Evolutionary conservation across 768 basidiomycete genomes (phyloP).

Genomic region (Lactifluus pinguis): DNA sequence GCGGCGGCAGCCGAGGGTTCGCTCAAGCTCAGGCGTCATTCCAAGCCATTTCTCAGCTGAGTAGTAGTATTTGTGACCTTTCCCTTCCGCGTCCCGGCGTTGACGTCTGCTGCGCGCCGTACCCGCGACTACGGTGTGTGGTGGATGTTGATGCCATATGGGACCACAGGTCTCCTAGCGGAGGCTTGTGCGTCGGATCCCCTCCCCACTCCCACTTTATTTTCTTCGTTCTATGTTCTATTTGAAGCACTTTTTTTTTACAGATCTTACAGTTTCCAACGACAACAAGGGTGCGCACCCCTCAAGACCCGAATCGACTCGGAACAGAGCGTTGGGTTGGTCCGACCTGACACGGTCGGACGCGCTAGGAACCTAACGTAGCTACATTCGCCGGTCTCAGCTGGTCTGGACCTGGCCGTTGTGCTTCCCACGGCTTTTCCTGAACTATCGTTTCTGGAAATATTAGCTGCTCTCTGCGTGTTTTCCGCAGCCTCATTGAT

Average conservation of each 20-base stretch:
- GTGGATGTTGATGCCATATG: background rate
- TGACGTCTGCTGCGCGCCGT: background rate
- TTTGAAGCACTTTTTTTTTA: conserved; percentile 1
- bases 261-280: background rate
- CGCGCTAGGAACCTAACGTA: background rate
- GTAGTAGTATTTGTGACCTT: background rate
- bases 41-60: conserved; percentile 1
- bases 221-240: background rate
- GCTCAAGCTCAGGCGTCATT: background rate
- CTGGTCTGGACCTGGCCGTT: background rate
- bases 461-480: background rate
- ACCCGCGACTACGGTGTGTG: conserved; percentile 13
- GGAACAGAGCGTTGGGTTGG: background rate
- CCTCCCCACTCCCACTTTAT: background rate
- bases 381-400: background rate
- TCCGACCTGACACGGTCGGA: background rate
- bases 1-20: background rate
- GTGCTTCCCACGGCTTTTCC: background rate
- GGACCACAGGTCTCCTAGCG: background rate
- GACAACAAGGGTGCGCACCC: background rate
- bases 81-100: conserved; percentile 8
- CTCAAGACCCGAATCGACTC: background rate
- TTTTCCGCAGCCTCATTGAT: background rate
- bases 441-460: background rate
- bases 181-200: conserved; percentile 7